A percentile compares a stretch with the other conserved stretches of the same genome.
Conservation (phyloP, 257 asterid genomes). For the Solanum ahanhuiri region DNA sequence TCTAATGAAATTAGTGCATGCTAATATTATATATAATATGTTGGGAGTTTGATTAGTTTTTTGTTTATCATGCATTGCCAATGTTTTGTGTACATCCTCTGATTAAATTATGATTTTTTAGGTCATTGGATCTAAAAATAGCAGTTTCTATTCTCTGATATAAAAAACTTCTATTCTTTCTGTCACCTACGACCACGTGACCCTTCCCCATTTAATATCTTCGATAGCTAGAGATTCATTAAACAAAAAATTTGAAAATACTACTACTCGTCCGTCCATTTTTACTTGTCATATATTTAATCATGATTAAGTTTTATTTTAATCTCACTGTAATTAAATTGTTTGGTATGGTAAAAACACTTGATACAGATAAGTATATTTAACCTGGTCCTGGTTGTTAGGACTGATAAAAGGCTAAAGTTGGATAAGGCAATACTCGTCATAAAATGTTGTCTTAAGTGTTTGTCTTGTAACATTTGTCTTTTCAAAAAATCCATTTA, state of each 20-base stretch:
- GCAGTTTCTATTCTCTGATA: constrained; percentile 1
- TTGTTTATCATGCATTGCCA: constrained; percentile 14
- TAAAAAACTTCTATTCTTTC: not conserved
- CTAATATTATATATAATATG: not conserved
- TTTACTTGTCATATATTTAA: not conserved
- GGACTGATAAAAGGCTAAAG: not conserved
- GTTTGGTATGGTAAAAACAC: not conserved
- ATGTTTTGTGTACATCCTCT: not conserved
- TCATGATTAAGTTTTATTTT: not conserved
- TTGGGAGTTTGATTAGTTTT: constrained; percentile 33
- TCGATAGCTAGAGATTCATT: not conserved
- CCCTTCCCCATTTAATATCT: constrained; percentile 8
- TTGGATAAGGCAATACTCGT: not conserved
- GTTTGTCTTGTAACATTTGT: not conserved
- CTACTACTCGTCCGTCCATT: too few relatives aligned
- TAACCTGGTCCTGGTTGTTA: not conserved
- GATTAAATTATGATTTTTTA: not conserved
- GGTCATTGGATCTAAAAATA: not conserved
- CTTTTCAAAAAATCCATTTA: not conserved
- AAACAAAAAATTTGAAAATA: not conserved
- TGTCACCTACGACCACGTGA: constrained; percentile 17
- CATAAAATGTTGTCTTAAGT: not conserved
- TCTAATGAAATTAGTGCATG: constrained; percentile 24
- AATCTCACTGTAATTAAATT: not conserved
- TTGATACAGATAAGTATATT: not conserved